Conservation (phyloP, 306 rosid species). For the Rosa lucieae region DNA sequence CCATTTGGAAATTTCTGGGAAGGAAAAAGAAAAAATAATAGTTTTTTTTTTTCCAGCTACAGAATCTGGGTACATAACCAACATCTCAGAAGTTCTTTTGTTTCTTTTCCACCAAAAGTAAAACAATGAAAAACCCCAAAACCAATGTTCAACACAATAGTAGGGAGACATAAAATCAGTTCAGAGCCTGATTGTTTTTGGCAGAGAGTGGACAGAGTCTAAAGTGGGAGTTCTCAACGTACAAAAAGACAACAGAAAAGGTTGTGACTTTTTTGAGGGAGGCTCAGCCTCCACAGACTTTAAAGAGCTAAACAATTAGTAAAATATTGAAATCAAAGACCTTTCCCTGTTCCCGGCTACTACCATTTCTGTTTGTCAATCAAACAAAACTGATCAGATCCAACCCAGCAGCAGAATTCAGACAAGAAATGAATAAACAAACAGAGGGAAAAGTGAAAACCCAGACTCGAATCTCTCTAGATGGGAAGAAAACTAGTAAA, state of each 20-base stretch:
- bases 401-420: slow-evolving; percentile 28
- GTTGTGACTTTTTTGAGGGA: slow-evolving; percentile 33
- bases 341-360: slow-evolving; percentile 34
- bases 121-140: not conserved
- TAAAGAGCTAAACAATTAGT: slow-evolving; percentile 45
- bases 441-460: slow-evolving; percentile 29
- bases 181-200: slow-evolving; percentile 24
- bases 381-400: slow-evolving; percentile 58
- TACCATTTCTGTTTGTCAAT: slow-evolving; percentile 49
- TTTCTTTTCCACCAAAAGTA: not conserved
- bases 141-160: not conserved
- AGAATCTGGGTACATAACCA: not conserved
- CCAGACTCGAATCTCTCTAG: slow-evolving; percentile 26
- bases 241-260: slow-evolving; percentile 53
- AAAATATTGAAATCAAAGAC: slow-evolving; percentile 30
- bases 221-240: slow-evolving; percentile 37
- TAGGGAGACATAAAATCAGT: slow-evolving; percentile 10
- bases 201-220: slow-evolving; percentile 39
- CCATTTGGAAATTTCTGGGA: not conserved
- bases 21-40: not conserved
- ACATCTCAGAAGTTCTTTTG: not conserved
- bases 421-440: slow-evolving; percentile 25
- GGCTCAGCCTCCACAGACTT: slow-evolving; percentile 26
- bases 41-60: not conserved
- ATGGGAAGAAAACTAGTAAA: slow-evolving; percentile 24